Evolutionary conservation across 768 basidiomycete genomes (phyloP).

Genomic region (Xerocomus spinulosus): DNA sequence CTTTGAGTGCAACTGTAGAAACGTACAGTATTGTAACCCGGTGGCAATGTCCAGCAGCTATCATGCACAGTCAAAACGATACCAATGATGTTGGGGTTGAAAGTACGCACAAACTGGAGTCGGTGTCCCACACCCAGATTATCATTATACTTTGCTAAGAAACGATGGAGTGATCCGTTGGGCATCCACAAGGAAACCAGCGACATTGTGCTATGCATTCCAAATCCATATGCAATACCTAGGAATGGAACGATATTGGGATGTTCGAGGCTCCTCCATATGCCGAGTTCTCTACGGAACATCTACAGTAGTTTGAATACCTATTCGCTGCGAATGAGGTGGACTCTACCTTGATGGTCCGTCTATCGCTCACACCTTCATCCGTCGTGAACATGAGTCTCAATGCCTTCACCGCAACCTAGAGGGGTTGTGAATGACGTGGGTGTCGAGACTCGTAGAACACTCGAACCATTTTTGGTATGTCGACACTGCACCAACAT

Average conservation of each 20-base stretch:
- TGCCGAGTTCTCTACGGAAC: background rate
- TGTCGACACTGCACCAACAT: background rate
- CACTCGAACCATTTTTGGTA: background rate
- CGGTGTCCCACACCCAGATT: background rate
- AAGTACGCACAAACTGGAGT: constrained; percentile 13
- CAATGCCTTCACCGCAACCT: constrained; percentile 7
- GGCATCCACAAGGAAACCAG: constrained; percentile 31
- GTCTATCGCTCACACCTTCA: background rate
- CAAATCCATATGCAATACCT: constrained; percentile 5
- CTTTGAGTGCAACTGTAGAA: background rate
- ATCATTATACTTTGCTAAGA: constrained; percentile 6
- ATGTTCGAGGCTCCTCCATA: constrained; percentile 9
- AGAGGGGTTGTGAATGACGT: background rate
- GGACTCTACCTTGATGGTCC: background rate
- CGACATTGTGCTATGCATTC: constrained; percentile 3
- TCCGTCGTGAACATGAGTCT: background rate
- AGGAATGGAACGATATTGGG: constrained; percentile 7
- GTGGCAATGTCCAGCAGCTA: constrained; percentile 13
- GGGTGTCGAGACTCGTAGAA: background rate
- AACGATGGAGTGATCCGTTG: constrained; percentile 21
- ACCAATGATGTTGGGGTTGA: constrained; percentile 8
- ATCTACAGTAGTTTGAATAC: background rate
- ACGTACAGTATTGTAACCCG: constrained; percentile 11
- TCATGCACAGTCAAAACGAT: constrained; percentile 13
- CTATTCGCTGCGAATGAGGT: background rate